Evolutionary conservation across 2,329 filamentous ascomycete species (phyloP).

Genomic region (Corynespora cassiicola): DNA sequence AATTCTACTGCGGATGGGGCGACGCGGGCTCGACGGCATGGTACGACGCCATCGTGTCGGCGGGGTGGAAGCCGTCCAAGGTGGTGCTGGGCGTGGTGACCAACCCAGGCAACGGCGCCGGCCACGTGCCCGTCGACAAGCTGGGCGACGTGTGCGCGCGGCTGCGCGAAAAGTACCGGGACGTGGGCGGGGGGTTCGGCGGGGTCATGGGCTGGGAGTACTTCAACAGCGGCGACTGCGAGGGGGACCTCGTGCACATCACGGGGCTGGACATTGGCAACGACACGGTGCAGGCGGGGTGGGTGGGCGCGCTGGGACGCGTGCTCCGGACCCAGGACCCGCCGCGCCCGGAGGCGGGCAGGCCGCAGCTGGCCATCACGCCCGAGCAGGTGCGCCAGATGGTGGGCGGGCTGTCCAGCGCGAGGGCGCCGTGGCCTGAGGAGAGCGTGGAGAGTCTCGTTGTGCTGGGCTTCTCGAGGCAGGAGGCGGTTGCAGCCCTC

Average conservation of each 20-base stretch:
- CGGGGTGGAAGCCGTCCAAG: conserved; percentile 75
- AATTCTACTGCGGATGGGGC: conserved; percentile 94
- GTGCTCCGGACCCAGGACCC: conserved; percentile 43
- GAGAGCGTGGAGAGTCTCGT: conserved; percentile 51
- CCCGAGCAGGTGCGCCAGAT: conserved; percentile 40
- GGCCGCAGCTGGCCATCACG: conserved; percentile 30
- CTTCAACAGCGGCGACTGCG: conserved; percentile 70
- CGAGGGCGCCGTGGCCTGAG: conserved; percentile 46
- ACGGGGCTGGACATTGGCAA: conserved; percentile 24
- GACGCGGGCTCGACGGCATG: conserved; percentile 61
- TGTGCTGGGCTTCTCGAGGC: conserved; percentile 53
- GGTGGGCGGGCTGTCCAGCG: conserved; percentile 38
- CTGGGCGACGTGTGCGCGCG: conserved; percentile 64
- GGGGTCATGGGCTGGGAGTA: conserved; percentile 97
- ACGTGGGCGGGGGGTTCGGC: conserved; percentile 65
- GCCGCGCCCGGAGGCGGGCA: conserved; percentile 16
- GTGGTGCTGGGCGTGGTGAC: conserved; percentile 84
- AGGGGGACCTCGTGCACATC: conserved; percentile 34
- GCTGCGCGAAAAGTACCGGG: conserved; percentile 64
- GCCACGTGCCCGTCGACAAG: conserved; percentile 65
- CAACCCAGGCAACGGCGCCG: conserved; percentile 73
- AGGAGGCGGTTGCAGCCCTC: conserved; percentile 55
- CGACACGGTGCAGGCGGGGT: conserved; percentile 51
- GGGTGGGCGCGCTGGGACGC: conserved; percentile 72
- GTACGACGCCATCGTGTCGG: conserved; percentile 61